Conservation (phyloP, 441 rosid genomes). For the Isatis lusitanica region DNA sequence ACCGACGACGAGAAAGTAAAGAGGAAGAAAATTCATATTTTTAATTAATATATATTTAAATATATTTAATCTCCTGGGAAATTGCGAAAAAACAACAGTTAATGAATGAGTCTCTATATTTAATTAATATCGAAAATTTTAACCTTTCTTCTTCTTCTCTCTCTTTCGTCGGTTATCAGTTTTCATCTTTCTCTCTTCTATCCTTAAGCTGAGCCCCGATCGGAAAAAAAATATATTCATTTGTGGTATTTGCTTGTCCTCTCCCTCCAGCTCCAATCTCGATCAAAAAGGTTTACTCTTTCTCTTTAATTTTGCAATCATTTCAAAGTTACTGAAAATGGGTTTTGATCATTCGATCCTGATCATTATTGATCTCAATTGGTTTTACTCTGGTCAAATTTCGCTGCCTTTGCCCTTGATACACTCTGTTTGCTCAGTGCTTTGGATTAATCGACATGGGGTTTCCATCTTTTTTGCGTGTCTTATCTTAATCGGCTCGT, state of each 20-base stretch:
- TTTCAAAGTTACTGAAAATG: conserved; percentile 1
- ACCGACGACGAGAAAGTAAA: not conserved
- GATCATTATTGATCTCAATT: conserved; percentile 13
- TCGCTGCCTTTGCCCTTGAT: not conserved
- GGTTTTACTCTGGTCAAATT: not conserved
- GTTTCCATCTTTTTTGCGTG: not conserved
- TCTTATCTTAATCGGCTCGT: conserved; percentile 20
- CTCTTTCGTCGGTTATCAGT: conserved; percentile 5
- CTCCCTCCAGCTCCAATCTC: conserved; percentile 15
- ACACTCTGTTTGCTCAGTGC: conserved; percentile 11
- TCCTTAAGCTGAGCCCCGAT: conserved; percentile 7
- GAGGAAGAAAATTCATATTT: not conserved
- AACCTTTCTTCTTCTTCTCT: not conserved
- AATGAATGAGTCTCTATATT: conserved; percentile 23
- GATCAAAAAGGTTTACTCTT: conserved; percentile 25
- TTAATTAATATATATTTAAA: too few relatives aligned
- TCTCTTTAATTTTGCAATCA: not conserved
- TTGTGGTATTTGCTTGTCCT: conserved; percentile 13
- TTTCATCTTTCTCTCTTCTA: not conserved
- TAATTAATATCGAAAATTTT: conserved; percentile 1
- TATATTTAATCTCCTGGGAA: too few relatives aligned
- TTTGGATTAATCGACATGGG: not conserved
- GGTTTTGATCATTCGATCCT: conserved; percentile 9
- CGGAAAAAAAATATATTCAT: not conserved
- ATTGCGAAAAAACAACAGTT: conserved; percentile 6